These are phyloP conservation scores for Aphanomyces stellatus DNA, from an alignment of 352 stramenopile genomes.

Conservation along the genomic window DNA sequence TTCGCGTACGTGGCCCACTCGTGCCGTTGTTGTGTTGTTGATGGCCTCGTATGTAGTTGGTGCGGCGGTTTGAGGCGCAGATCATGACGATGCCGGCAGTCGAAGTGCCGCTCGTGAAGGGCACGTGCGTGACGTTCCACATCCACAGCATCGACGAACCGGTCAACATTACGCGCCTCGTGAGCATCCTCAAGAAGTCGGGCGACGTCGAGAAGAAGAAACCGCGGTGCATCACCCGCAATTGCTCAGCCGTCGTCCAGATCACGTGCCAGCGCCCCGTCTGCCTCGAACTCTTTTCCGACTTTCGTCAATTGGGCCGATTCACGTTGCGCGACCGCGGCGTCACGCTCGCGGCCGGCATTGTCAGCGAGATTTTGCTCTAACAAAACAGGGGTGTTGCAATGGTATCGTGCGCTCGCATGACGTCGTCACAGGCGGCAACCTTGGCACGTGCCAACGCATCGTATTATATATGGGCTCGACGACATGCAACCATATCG, in stretches of 20 bases:
- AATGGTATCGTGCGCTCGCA: too few species aligned
- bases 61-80: conserved; percentile 76
- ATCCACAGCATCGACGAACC: conserved; percentile 83
- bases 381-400: too few species aligned
- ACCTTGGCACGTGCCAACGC: too few species aligned
- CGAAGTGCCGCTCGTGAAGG: conserved; percentile 79
- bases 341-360: conserved; percentile 71
- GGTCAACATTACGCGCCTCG: conserved; percentile 65
- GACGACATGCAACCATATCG: too few species aligned
- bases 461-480: too few species aligned
- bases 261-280: conserved; percentile 69
- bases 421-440: too few species aligned
- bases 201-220: conserved; percentile 76
- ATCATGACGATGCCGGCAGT: conserved; percentile 85
- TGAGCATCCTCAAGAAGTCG: conserved; percentile 62
- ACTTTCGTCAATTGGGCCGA: conserved; percentile 67
- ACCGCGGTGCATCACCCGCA: conserved; percentile 77
- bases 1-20: conserved; percentile 31
- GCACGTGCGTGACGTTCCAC: conserved; percentile 74
- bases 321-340: conserved; percentile 79
- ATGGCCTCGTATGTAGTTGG: too few species aligned
- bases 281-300: conserved; percentile 72
- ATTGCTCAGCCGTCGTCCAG: conserved; percentile 74
- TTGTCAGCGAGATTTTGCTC: conserved; percentile 72
- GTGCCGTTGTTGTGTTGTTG: too few species aligned